Evolutionary conservation across 208 protist genomes (phyloP), one percentile per base, ranked within the genome.

Genomic region (Trypanosoma caninum): DNA sequence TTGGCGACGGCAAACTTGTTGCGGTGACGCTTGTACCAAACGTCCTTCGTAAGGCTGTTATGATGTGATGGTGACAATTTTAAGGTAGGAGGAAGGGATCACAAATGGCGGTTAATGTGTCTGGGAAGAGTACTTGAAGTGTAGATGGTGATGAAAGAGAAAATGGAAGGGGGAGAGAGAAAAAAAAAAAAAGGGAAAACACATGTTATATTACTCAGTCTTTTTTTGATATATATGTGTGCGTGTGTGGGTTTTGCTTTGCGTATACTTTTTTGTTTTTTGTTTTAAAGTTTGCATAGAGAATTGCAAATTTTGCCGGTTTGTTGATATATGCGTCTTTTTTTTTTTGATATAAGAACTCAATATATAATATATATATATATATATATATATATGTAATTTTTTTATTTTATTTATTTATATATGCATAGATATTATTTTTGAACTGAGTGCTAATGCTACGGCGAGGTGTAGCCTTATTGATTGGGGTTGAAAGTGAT

Each of bases 1-100:
- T 96, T 34, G 52, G 44, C 14, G 86, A 93, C 51, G 89, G 89
- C 0, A 87, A 78, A 65, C 71, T 91, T 45, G 77, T 92, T 35
- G 89, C 83, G n/a, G 67, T 62, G 3, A 55, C 76, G 9, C 73
- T 95, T 52, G 73, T 91, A 9, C 59, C 83, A 23, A 54, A 55
- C 11, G 47, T 50, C 20, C 37, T 67, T 33, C 60, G 60, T 9
- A n/a, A n/a, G n/a, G n/a, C n/a, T n/a, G n/a, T n/a, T n/a, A n/a
- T n/a, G n/a, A n/a, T 37, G 14, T 53, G 47, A 38, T 11, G 47
- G 30, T 18, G 10, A 38, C 5, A 22, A 46, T 20, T 22, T 25
- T 10, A 8, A 42, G 14, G 42, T 40, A 38, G 16, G 35, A n/a
- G 23, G 28, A 3, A 14, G 31, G n/a, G n/a, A n/a, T n/a, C n/a